These are phyloP conservation scores for Nemania serpens DNA, from an alignment of 2,329 filamentous ascomycete genomes.

Conservation along the genomic window DNA sequence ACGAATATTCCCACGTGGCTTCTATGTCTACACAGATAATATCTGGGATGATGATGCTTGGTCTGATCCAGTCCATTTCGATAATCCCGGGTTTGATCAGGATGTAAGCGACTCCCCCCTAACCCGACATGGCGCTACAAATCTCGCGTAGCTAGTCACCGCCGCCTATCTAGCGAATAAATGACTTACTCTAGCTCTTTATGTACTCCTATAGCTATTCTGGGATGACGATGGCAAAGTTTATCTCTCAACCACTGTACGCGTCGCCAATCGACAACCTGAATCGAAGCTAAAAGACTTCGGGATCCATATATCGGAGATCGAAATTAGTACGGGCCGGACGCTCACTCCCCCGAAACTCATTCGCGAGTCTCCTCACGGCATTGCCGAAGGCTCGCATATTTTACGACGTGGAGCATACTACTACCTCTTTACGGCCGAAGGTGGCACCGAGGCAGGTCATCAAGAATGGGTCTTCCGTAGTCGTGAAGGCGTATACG, in stretches of 20 bases:
- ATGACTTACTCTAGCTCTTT: neutral
- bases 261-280: conserved; percentile 44
- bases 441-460: conserved; percentile 51
- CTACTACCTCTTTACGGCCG: conserved; percentile 49
- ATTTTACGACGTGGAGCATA: conserved; percentile 43
- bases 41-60: conserved; percentile 57
- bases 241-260: conserved; percentile 52
- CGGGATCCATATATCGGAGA: conserved; percentile 52
- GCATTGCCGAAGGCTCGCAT: conserved; percentile 50
- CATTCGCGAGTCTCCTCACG: conserved; percentile 46
- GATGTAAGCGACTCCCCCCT: conserved; percentile 45
- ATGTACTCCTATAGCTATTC: conserved; percentile 41
- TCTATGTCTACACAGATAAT: conserved; percentile 57
- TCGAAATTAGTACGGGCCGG: conserved; percentile 48
- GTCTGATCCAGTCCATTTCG: conserved; percentile 60
- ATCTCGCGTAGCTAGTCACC: neutral
- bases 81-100: conserved; percentile 59
- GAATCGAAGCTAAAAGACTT: conserved; percentile 55
- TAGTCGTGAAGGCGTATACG: conserved; percentile 48
- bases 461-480: conserved; percentile 59
- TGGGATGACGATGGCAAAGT: conserved; percentile 55
- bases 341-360: conserved; percentile 44
- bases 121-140: neutral
- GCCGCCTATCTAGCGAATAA: neutral
- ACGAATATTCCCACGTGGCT: conserved; percentile 56